Base-by-base conservation (phyloP, 352 stramenopile genomes). In the Phytophthora ohioensis region DNA sequence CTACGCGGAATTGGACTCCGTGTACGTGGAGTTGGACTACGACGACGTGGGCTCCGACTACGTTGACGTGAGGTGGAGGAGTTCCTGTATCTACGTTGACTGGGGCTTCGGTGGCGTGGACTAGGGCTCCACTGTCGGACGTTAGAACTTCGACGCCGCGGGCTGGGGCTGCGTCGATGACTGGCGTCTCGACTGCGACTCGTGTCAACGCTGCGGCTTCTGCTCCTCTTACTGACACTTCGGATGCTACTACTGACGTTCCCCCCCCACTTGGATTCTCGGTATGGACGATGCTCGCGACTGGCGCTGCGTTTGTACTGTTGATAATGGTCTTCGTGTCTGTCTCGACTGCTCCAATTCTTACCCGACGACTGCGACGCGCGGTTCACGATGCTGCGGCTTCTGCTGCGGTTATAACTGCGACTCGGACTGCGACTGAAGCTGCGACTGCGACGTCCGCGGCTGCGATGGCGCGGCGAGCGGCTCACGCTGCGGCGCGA, bases 401-500 rank as follows among this genome's bases (percentile, higher is more conserved):
- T 78, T 27, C 62, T 56, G n/a, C 69, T 73, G 38, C 39, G 56
- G 36, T 32, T 49, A 12, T 45, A 15, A 8, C 17, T 58, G 31
- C 32, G 48, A 30, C 58, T 73, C 1, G 7, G 59, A 34, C 66
- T 75, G n/a, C 59, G 58, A 53, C 63, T 79, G 41, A 3, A 46
- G 42, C 57, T 76, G 17, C 49, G 51, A 45, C 45, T 75, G 57
- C 65, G 45, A 35, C 53, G 46, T 59, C 69, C 51, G n/a, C 52
- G 46, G 12, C 35, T 76, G 8, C 47, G 42, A 34, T 54, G 69
- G 9, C 73, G 62, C 41, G 56, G 65, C 4, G 76, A 83, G 51
- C 74, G 74, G 49, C 76, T 87, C 15, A 38, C 32, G 48, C 73
- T 81, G 17, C 67, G 63, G 30, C 61, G 67, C 3, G 60, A 57